Base-by-base conservation (phyloP, 768 basidiomycete genomes). In the Trichaptum fuscoviolaceum region DNA sequence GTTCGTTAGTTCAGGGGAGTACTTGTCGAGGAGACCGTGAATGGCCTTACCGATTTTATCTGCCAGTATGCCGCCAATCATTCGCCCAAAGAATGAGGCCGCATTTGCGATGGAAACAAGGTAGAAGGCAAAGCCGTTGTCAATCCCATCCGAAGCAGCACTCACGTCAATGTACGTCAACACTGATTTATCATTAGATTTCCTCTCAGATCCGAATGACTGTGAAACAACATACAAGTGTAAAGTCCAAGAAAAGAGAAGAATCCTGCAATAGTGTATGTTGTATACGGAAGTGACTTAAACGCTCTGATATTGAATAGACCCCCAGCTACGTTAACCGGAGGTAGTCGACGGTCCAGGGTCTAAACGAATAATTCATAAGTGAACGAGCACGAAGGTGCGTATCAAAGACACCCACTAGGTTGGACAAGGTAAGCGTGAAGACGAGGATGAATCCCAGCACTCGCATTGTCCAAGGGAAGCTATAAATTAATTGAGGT, bases 391-490 rank as follows among this genome's bases (percentile, higher is more conserved):
- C 30, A 34, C 9, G 9, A 4, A 24, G 23, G 34, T 7, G 7
- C 30, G 42, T 35, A 12, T 20, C 10, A 52, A 15, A 52, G 23
- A 36, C 20, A 68, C 75, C 68, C 64, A 84, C 82, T 61, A 91
- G 66, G 73, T 88, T 90, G 17, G 84, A 81, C 15, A 83, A 72
- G 1, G 82, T 82, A 3, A 91, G 78, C 1, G 82, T 72, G 17
- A 80, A 68, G 0, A 89, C 67, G 0, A 91, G 73, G 9, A 91
- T 83, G 68, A 91, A 86, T 1, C 85, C 90, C 58, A 91, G 75
- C 35, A 88, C 83, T 15, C 91, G 81, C 81, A 90, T 85, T 0
- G 91, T 90, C 91, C 91, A 93, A 68, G 79, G 78, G 74, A 92
- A 93, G n/a, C 90, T 92, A 57, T 63, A 10, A 25, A 10, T 25